phyloP scores from a whole-genome alignment of 371 early-diverging fungal genomes.

The Batkoa obscura region DNA sequence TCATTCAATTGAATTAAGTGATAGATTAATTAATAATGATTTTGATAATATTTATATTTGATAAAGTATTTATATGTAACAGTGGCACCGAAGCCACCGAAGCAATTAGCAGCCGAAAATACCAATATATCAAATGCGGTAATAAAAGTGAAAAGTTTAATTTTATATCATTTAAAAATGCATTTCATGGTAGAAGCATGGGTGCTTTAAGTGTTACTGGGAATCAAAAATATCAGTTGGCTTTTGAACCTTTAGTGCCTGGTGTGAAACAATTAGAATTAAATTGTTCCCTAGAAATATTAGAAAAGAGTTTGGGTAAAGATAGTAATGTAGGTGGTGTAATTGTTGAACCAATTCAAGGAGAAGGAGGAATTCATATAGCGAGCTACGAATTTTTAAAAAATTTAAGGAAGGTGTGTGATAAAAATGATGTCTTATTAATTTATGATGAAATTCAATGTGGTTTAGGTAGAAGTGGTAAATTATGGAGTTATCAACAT shows the following conservation, averaged over 20 bases:
- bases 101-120: slow-evolving; percentile 79
- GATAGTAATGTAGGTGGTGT: slow-evolving; percentile 49
- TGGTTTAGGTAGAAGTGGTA: slow-evolving; percentile 84
- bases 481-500: slow-evolving; percentile 69
- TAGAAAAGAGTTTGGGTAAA: slow-evolving; percentile 15
- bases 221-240: slow-evolving; percentile 75
- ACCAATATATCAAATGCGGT: slow-evolving; percentile 20
- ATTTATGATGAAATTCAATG: slow-evolving; percentile 96
- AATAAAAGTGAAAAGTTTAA: slow-evolving; percentile 20
- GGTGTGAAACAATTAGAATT: slow-evolving; percentile 40
- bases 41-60: slow-evolving; percentile 47
- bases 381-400: slow-evolving; percentile 66
- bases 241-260: slow-evolving; percentile 76
- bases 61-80: slow-evolving; percentile 69
- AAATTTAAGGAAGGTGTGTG: slow-evolving; percentile 52
- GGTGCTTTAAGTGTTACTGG: slow-evolving; percentile 84
- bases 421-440: slow-evolving; percentile 61
- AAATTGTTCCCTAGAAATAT: slow-evolving; percentile 12
- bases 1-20: slow-evolving; percentile 51
- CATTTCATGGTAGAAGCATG: slow-evolving; percentile 89
- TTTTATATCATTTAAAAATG: slow-evolving; percentile 64
- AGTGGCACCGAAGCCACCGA: slow-evolving; percentile 87
- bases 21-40: slow-evolving; percentile 30
- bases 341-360: slow-evolving; percentile 92
- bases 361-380: slow-evolving; percentile 82